These are phyloP conservation scores for Tricholoma furcatifolium DNA, from an alignment of 768 basidiomycete species.

Conservation along the genomic window DNA sequence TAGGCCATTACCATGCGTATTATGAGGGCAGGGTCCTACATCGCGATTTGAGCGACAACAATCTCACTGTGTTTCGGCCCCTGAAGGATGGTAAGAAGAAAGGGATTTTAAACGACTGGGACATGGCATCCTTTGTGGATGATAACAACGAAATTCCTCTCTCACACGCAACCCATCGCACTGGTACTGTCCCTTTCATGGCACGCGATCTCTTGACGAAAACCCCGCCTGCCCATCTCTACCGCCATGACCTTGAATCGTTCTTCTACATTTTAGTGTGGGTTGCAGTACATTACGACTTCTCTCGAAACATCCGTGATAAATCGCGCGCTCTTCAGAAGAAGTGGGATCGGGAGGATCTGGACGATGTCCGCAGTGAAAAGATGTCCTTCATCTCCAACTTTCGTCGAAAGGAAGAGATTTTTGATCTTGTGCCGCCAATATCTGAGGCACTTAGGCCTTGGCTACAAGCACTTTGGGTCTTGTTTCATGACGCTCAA, in stretches of 20 bases:
- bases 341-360: slow-evolving; percentile 19
- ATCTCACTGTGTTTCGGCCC: slow-evolving; percentile 28
- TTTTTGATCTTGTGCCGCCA: no score
- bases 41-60: slow-evolving; percentile 29
- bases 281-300: background rate
- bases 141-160: background rate
- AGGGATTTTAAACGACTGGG: slow-evolving; percentile 30
- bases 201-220: slow-evolving; percentile 19
- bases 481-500: no score
- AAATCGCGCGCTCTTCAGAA: slow-evolving; percentile 21
- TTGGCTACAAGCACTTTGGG: no score
- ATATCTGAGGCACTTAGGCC: no score
- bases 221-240: background rate
- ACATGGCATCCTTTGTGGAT: slow-evolving; percentile 17
- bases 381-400: background rate
- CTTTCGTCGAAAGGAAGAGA: no score
- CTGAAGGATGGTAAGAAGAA: background rate
- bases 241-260: background rate
- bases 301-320: slow-evolving; percentile 13
- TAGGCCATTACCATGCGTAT: slow-evolving; percentile 26
- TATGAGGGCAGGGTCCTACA: slow-evolving; percentile 23
- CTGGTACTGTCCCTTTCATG: slow-evolving; percentile 29
- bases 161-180: slow-evolving; percentile 13
- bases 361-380: slow-evolving; percentile 20
- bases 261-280: background rate